These are phyloP conservation scores for Volvox carteri DNA, from an alignment of 163 green algal genomes.

Conservation along the genomic window DNA sequence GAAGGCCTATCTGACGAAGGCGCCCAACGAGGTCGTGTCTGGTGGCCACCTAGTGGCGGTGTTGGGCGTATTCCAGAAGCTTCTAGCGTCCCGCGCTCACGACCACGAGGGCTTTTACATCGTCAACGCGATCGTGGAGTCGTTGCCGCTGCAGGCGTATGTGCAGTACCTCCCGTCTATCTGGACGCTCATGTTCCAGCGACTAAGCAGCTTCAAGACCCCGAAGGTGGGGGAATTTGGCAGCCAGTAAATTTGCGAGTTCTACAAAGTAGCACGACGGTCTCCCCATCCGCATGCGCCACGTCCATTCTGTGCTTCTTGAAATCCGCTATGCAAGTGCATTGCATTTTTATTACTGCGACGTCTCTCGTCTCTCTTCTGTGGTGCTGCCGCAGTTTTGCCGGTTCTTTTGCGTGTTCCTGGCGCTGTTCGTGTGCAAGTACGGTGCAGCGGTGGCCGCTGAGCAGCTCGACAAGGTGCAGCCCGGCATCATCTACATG, in stretches of 20 bases:
- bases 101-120: slow-evolving; percentile 95
- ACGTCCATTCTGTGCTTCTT: no score
- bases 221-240: slow-evolving; percentile 31
- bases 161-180: slow-evolving; percentile 42
- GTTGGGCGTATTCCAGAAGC: slow-evolving; percentile 94
- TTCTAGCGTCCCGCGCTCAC: slow-evolving; percentile 86
- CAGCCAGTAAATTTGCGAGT: no score
- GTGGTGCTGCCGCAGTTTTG: slow-evolving; percentile 84
- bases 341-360: no score
- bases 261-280: neutral
- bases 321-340: no score
- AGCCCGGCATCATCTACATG: slow-evolving; percentile 84
- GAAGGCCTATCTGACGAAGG: slow-evolving; percentile 91
- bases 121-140: slow-evolving; percentile 86
- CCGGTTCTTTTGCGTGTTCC: slow-evolving; percentile 85
- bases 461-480: slow-evolving; percentile 86
- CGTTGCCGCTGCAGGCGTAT: slow-evolving; percentile 68
- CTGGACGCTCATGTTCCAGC: slow-evolving; percentile 56
- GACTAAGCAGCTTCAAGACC: slow-evolving; percentile 38
- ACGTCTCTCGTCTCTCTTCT: no score
- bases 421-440: slow-evolving; percentile 78
- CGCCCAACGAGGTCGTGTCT: slow-evolving; percentile 76
- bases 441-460: slow-evolving; percentile 70
- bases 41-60: slow-evolving; percentile 83
- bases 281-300: no score